Percentiles rank a stretch among this genome's conserved stretches.
Evolutionary conservation across 163 green algal genomes (phyloP).

Genomic region (Scenedesmus sp.): DNA sequence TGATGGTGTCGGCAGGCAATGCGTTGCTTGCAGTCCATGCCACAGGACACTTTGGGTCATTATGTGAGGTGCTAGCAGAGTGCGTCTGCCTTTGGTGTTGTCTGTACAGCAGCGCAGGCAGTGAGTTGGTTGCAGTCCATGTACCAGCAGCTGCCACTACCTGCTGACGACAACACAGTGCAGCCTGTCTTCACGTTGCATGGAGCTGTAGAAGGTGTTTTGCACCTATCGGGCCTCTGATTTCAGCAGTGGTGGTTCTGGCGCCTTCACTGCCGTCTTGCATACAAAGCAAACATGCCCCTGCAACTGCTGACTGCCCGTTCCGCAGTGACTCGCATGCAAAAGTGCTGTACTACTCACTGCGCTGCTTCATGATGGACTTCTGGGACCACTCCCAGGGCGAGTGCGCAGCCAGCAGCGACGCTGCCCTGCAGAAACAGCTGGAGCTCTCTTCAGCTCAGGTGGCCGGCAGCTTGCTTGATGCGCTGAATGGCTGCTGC

Average conservation of each 20-base stretch:
- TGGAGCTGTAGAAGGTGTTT: not conserved
- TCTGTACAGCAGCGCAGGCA: too few relatives aligned
- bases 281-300: not conserved
- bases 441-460: not conserved
- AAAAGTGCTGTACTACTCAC: not conserved
- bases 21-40: too few relatives aligned
- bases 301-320: not conserved
- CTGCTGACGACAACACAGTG: too few relatives aligned
- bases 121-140: too few relatives aligned
- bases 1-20: too few relatives aligned
- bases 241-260: not conserved
- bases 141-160: too few relatives aligned
- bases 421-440: not conserved
- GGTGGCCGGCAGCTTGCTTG: not conserved
- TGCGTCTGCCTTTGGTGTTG: too few relatives aligned
- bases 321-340: slow-evolving; percentile 21
- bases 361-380: not conserved
- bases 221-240: not conserved
- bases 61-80: too few relatives aligned
- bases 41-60: too few relatives aligned
- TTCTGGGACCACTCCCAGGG: not conserved
- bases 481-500: not conserved
- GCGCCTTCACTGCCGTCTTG: not conserved
- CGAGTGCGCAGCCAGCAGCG: slow-evolving; percentile 13
- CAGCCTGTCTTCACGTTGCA: not conserved